Evolutionary conservation across 176 grass and related monocot genomes (phyloP), one percentile per base, ranked within the genome.

Genomic region (Avena eriantha): DNA sequence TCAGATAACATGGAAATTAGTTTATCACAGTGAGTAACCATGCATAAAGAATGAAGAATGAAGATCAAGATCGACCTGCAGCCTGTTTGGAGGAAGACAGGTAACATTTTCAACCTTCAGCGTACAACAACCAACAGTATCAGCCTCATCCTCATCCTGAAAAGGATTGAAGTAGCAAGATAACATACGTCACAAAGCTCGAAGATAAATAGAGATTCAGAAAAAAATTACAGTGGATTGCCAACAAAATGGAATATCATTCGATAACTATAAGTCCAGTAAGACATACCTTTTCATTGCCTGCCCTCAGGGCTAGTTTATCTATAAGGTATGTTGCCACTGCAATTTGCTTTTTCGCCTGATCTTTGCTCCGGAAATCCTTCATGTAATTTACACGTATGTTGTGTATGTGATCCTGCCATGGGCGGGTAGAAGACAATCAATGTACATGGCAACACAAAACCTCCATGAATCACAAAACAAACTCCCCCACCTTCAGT

Each of bases 301-400:
- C 92, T 14, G 92, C 94, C 77, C 97, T 94, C 45, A 97, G 94
- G 59, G 97, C 97, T 80, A 99, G 85, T 55, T 97, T 99, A 94
- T 99, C 97, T 64, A 99, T 99, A 86, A 99, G 92, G 75, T 99
- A 99, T 46, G 97, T 99, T 0, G 94, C 97, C 87, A 97, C 97
- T 9, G 97, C 94, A 74, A 97, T 93, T 89, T 99, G 94, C 46
- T 85, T 92, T 56, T 63, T 94, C 0, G 73, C 24, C 33, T 18
- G 6, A 90, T 97, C 89, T 84, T 92, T 94, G 82, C 74, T 92
- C 45, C 13, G 88, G 69, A 97, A 99, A 89, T 94, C 97, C 77
- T 81, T 94, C 9, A 87, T 93, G 86, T 99, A 99, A 88, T 93
- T 94, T 41, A 14, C 73, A 18, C 90, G 92, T 64, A 99, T 99